These are phyloP conservation scores for Phlebiopsis flavidoalba DNA, from an alignment of 768 basidiomycete genomes.

Conservation along the genomic window DNA sequence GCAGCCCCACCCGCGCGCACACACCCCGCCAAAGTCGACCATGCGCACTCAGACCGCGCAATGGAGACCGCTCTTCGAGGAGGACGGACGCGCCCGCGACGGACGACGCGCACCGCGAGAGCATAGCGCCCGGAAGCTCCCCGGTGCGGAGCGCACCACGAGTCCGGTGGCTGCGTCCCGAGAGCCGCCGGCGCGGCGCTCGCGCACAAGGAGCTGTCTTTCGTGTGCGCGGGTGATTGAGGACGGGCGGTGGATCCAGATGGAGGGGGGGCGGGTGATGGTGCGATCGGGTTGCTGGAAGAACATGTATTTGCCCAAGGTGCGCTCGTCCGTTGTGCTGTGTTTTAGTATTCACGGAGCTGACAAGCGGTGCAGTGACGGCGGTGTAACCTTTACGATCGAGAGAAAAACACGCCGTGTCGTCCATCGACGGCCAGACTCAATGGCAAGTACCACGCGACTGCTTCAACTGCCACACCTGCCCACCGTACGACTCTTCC, in stretches of 20 bases:
- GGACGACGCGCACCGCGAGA: conserved; percentile 33
- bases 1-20: conserved; percentile 19
- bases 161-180: conserved; percentile 18
- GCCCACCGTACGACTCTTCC: conserved; percentile 57
- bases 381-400: conserved; percentile 78
- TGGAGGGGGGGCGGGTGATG: conserved; percentile 61
- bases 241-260: conserved; percentile 78
- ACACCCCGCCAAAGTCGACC: conserved; percentile 25
- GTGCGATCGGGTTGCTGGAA: conserved; percentile 94
- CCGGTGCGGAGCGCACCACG: conserved; percentile 44
- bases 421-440: conserved; percentile 89
- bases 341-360: background rate
- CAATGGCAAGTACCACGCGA: conserved; percentile 93
- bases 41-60: conserved; percentile 41
- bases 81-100: conserved; percentile 25
- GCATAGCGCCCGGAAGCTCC: conserved; percentile 51
- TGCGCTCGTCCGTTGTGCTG: conserved; percentile 27
- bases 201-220: conserved; percentile 41
- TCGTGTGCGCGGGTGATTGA: conserved; percentile 67
- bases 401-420: conserved; percentile 91
- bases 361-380: conserved; percentile 55
- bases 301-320: conserved; percentile 92
- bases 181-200: conserved; percentile 16
- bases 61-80: conserved; percentile 50
- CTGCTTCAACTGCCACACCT: conserved; percentile 86